Evolutionary conservation across 495 filamentous ascomycete genomes (phyloP), one percentile per base, ranked within the genome.

Genomic region (Hypoxylon subgilvum): DNA sequence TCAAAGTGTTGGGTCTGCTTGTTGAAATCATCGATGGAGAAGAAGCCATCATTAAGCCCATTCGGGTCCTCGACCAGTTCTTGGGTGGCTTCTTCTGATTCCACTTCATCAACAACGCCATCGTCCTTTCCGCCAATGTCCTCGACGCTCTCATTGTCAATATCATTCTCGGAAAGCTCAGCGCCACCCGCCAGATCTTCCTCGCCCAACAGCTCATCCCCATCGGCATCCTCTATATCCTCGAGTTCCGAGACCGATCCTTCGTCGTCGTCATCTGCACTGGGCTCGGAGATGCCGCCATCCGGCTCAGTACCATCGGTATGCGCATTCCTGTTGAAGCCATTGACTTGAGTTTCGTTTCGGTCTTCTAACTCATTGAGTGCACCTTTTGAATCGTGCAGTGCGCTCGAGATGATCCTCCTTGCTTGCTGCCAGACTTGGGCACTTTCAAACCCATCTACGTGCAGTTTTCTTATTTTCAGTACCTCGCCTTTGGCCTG

Each of bases 21-120:
- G 79, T 98, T 98, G 81, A 98, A 98, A 44, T 96, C 86, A 55
- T 97, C 92, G 57, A 98, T 96, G 1, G 91, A 96, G 74, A 98
- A 98, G 75, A 98, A 98, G 3, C 91, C 94, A 66, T 98, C 94
- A 69, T 98, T 98, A 69, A 91, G 73, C 19, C 83, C 81, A 57
- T 79, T 68, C 27, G 79, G 76, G 43, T 83, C 80, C 46, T 81
- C 75, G 12, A 80, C 72, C 19, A 78, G 65, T 2, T 71, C 69
- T 17, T 74, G 61, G 1, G 57, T 48, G 3, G 61, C 56, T 8
- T 74, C 62, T 6, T 73, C 69, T 7, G 72, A 68, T 6, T 72
- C 65, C 2, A 69, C 75, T 4, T 69, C 74, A 0, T 73, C 63
- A 3, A 71, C 67, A 0, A 67, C 62, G 0, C 67, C 69, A 27